Evolutionary conservation across 176 grass and related monocot genomes (phyloP), one percentile per base, ranked within the genome.

Genomic region (Chrysopogon serrulatus): DNA sequence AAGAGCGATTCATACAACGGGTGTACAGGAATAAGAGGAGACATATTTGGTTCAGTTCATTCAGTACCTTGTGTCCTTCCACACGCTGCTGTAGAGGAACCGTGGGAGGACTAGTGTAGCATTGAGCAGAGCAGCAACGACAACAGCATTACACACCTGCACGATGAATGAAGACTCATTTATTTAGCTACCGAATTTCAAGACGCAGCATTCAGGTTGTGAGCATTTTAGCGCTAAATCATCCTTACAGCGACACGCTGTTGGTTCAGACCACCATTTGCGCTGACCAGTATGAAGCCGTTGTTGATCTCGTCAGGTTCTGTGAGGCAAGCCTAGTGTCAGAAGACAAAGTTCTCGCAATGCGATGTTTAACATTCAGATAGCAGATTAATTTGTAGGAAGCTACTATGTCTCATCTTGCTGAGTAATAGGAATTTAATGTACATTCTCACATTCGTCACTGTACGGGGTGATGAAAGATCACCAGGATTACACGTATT

Each of bases 31-130:
- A 48, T 2, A 36, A 36, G 18, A 23, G 5, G 35, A 43, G 42
- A 71, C n/a, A 28, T n/a, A 6, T 40, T 40, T 8, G 0, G 42
- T 47, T 5, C 3, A 30, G 15, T 10, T 26, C 27, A 21, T 31
- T 48, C 42, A 48, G 40, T 45, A 73, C 96, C 96, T 98, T 65
- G 91, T 85, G 83, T 98, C 96, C 84, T 90, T 90, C 96, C 96
- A 98, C 10, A 98, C 96, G 65, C 71, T 98, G 87, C 93, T 98
- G 82, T 94, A 93, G 48, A 98, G 91, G 51, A 98, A 98, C 43
- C 65, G 70, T 0, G 96, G 96, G 1, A 98, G 76, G 8, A 92
- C 96, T 33, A 98, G 83, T 27, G 89, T 90, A 15, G 93, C 96
- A 81, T 95, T 98, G 2, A 98, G 89, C 62, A 95, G 83, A 90